Percentiles rank a stretch among this genome's conserved stretches.
Evolutionary conservation across 352 stramenopile genomes (phyloP).

Genomic region (Globisporangium iwayamae): DNA sequence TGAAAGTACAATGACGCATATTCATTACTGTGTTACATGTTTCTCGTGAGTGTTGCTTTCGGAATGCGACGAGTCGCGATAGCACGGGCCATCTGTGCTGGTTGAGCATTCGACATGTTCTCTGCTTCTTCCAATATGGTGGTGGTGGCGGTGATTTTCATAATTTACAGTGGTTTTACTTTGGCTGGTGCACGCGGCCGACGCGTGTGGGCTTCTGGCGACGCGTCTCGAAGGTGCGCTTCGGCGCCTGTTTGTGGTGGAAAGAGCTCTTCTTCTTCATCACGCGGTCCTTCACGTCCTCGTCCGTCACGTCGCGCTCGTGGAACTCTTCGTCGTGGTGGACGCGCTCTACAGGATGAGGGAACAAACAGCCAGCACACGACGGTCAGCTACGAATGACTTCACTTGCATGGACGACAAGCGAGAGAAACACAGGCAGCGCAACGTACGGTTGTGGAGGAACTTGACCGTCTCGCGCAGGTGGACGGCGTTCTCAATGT

Average conservation of each 20-base stretch:
- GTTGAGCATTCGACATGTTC: neutral
- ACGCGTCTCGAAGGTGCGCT: conserved; percentile 34
- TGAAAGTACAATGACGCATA: neutral
- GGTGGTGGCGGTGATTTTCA: neutral
- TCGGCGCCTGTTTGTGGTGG: conserved; percentile 35
- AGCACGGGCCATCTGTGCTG: neutral
- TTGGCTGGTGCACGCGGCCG: conserved; percentile 66
- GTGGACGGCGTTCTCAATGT: conserved; percentile 67
- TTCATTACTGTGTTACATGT: conserved; percentile 8
- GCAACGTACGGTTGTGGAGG: conserved; percentile 44
- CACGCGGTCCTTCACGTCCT: conserved; percentile 39
- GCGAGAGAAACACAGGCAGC: no score
- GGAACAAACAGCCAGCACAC: neutral
- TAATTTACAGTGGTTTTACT: conserved; percentile 30
- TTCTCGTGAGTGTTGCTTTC: neutral
- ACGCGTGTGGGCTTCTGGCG: conserved; percentile 55
- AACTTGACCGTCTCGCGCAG: conserved; percentile 55
- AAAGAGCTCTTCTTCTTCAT: conserved; percentile 50
- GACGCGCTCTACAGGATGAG: conserved; percentile 26
- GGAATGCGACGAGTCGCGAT: neutral
- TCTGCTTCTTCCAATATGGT: neutral
- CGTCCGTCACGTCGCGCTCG: conserved; percentile 44
- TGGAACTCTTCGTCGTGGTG: conserved; percentile 67
- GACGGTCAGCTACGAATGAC: neutral
- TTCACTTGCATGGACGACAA: neutral